phyloP scores from a whole-genome alignment of 1,284 basidiomycete genomes.

The Ganoderma multipileum region DNA sequence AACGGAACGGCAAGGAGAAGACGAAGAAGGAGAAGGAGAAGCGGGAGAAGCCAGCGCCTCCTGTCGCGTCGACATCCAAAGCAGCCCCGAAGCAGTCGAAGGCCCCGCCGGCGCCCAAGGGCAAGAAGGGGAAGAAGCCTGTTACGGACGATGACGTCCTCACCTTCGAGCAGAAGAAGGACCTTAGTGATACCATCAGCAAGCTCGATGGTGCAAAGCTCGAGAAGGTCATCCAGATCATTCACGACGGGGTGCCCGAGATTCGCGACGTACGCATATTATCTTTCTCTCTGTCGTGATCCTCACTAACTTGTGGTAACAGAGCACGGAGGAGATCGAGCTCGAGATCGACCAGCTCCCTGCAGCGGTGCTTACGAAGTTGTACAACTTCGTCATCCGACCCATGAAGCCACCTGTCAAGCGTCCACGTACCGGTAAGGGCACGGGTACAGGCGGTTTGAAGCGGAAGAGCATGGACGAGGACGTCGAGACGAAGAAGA shows the following conservation, averaged over 20 bases:
- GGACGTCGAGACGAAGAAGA: conserved; percentile 89
- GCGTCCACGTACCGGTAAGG: conserved; percentile 73
- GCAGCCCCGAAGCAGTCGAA: conserved; percentile 54
- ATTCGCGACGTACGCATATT: conserved; percentile 81
- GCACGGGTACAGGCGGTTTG: conserved; percentile 84
- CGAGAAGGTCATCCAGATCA: conserved; percentile 89
- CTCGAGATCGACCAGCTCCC: conserved; percentile 94
- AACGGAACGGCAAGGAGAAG: conserved; percentile 58
- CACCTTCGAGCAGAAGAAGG: conserved; percentile 95
- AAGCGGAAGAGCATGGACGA: conserved; percentile 94
- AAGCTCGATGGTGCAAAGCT: conserved; percentile 80
- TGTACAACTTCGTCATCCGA: conserved; percentile 93
- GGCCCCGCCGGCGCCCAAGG: conserved; percentile 36
- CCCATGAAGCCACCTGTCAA: conserved; percentile 69
- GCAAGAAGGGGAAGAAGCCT: conserved; percentile 50
- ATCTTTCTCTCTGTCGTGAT: not conserved
- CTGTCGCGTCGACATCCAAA: conserved; percentile 71
- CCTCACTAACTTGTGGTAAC: conserved; percentile 20
- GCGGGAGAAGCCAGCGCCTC: conserved; percentile 41
- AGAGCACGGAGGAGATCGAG: conserved; percentile 96
- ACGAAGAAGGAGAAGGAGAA: conserved; percentile 70
- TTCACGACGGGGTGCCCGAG: conserved; percentile 88
- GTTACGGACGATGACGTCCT: conserved; percentile 71
- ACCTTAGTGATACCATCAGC: conserved; percentile 91
- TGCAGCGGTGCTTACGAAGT: conserved; percentile 81